Conservation (phyloP, 2,329 filamentous ascomycete species). For the Aotearoamyces nothofagi region DNA sequence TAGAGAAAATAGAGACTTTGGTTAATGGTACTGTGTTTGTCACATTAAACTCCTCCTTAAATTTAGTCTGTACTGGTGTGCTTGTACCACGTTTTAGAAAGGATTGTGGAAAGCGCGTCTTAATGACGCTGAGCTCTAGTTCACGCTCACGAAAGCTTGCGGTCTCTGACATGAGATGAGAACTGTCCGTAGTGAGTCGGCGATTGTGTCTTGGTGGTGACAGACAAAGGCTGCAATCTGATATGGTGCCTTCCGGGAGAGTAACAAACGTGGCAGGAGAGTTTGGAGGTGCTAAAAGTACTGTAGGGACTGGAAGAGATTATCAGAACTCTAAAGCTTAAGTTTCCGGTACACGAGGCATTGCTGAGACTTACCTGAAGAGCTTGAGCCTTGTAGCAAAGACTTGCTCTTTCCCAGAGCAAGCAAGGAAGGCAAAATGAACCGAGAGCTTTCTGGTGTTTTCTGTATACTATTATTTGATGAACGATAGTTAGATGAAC, state of each 20-base stretch:
- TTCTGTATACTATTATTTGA: conserved; percentile 9
- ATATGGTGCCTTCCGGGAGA: conserved; percentile 5
- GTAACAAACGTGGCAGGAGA: neutral
- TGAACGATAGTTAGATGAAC: conserved; percentile 13
- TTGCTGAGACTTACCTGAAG: neutral
- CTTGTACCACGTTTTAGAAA: conserved; percentile 8
- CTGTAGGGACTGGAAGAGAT: neutral
- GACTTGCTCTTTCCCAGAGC: conserved; percentile 4
- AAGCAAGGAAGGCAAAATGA: conserved; percentile 8
- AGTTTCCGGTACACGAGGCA: no score
- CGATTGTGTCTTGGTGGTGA: no score
- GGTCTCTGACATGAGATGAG: conserved; percentile 14
- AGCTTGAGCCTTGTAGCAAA: neutral
- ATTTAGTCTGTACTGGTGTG: conserved; percentile 15
- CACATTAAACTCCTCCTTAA: conserved; percentile 16
- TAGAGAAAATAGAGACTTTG: conserved; percentile 1
- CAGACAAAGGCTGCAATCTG: conserved; percentile 1
- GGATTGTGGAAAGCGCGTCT: conserved; percentile 11
- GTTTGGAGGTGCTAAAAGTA: neutral
- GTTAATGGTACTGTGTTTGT: conserved; percentile 2
- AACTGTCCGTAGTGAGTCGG: conserved; percentile 10
- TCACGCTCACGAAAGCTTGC: conserved; percentile 14
- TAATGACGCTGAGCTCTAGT: conserved; percentile 11
- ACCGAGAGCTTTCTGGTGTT: conserved; percentile 11
- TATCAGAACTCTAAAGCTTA: neutral